Percentiles rank a stretch among this genome's conserved stretches.
phyloP scores from a whole-genome alignment of 257 asterid genomes.

The Fraxinus americana region DNA sequence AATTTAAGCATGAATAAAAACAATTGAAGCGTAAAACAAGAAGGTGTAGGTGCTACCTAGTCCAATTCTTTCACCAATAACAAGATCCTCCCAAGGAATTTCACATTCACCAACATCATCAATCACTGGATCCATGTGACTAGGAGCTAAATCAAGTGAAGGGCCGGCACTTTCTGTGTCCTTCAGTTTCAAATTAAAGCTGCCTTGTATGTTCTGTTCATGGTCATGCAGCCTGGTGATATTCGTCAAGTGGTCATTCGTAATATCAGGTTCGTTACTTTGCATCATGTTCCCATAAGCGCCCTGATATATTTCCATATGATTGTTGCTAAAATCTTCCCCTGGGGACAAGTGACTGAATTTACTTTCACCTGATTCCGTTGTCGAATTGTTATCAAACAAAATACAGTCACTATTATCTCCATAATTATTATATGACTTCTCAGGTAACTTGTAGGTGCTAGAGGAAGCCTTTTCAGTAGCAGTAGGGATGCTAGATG shows the following conservation, averaged over 20 bases:
- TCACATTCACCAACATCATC: constrained; percentile 98
- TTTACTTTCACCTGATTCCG: constrained; percentile 44
- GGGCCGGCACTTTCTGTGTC: constrained; percentile 48
- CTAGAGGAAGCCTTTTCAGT: constrained; percentile 38
- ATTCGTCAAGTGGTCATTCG: constrained; percentile 29
- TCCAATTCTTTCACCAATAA: constrained; percentile 94
- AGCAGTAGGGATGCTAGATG: constrained; percentile 51
- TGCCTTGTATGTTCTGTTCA: constrained; percentile 40
- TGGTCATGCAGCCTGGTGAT: constrained; percentile 33
- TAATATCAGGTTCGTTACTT: constrained; percentile 35
- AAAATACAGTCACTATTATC: constrained; percentile 34
- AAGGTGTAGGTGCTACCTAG: constrained; percentile 62
- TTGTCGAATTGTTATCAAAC: constrained; percentile 30
- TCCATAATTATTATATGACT: constrained; percentile 32
- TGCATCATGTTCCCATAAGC: constrained; percentile 35
- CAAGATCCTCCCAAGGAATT: constrained; percentile 98
- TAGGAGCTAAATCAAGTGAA: constrained; percentile 38
- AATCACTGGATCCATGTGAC: constrained; percentile 59
- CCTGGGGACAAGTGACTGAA: constrained; percentile 38
- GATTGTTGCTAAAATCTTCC: constrained; percentile 35
- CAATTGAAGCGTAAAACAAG: constrained; percentile 8
- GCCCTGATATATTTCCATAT: constrained; percentile 35
- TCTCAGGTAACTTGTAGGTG: constrained; percentile 41
- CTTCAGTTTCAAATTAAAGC: constrained; percentile 39
- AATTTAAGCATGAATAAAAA: constrained; percentile 21